Conservation (phyloP, 78 protist species). For the Planoprotostelium fungivorum region DNA sequence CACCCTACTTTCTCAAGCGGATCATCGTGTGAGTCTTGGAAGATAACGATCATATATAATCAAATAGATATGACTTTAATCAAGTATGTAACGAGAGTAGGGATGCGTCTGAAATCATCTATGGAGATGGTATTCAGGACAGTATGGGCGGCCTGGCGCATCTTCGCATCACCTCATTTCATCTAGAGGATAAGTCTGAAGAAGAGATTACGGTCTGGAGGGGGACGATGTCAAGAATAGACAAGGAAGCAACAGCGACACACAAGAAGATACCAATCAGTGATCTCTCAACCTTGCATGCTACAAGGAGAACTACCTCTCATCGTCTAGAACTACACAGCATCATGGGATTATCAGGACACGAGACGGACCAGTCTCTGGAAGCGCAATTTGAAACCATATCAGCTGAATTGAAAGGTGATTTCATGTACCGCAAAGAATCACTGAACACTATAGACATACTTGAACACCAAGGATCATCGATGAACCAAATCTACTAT, state of each 20-base stretch:
- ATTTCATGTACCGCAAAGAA: too few relatives aligned
- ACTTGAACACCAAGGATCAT: too few relatives aligned
- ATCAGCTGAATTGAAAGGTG: too few relatives aligned
- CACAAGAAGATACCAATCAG: too few relatives aligned
- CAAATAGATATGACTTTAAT: neutral
- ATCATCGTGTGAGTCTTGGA: slow-evolving; percentile 24
- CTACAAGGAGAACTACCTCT: too few relatives aligned
- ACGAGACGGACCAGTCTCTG: too few relatives aligned
- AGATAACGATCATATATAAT: neutral
- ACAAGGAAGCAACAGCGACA: neutral
- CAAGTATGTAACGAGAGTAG: slow-evolving; percentile 2
- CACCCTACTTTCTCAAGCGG: slow-evolving; percentile 80
- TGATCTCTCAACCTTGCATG: too few relatives aligned
- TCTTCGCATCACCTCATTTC: neutral
- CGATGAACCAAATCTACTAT: slow-evolving; percentile 17
- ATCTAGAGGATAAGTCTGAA: slow-evolving; percentile 29
- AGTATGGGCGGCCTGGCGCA: neutral
- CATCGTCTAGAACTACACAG: too few relatives aligned
- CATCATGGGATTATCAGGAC: too few relatives aligned
- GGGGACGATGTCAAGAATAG: neutral
- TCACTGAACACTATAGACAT: too few relatives aligned
- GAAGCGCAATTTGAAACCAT: too few relatives aligned
- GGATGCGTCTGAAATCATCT: slow-evolving; percentile 9
- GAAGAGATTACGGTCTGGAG: neutral
- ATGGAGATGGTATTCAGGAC: neutral